phyloP scores from a whole-genome alignment of 306 rosid species.

The Rosa rugosa region DNA sequence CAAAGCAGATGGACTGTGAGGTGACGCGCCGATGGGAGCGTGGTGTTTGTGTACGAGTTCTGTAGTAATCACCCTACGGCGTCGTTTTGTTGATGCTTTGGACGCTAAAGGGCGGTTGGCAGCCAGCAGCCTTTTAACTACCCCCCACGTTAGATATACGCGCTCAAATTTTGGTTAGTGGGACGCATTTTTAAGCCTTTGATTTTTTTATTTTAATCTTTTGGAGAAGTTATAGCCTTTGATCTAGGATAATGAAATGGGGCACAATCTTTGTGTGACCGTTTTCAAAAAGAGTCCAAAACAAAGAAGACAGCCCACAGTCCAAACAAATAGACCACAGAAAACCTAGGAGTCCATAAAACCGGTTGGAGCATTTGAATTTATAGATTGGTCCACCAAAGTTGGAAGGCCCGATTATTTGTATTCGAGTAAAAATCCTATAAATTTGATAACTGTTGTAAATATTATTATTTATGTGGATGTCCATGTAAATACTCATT shows the following conservation, averaged over 20 bases:
- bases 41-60: not conserved
- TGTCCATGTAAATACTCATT: too few relatives aligned
- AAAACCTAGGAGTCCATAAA: not conserved
- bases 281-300: too few relatives aligned
- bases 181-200: too few relatives aligned
- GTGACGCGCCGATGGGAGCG: conserved; percentile 20
- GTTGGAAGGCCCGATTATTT: too few relatives aligned
- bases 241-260: not conserved
- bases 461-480: too few relatives aligned
- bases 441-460: too few relatives aligned
- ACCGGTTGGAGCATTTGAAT: not conserved
- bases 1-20: not conserved
- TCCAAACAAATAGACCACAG: too few relatives aligned
- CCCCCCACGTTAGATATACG: not conserved
- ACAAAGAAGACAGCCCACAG: too few relatives aligned
- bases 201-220: too few relatives aligned
- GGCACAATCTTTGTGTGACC: not conserved
- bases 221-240: not conserved
- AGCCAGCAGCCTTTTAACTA: not conserved
- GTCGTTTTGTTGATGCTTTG: conserved; percentile 20
- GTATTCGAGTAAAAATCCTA: too few relatives aligned
- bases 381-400: too few relatives aligned
- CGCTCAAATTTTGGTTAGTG: not conserved
- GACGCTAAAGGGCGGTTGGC: not conserved
- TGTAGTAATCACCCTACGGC: not conserved